Evolutionary conservation across 768 basidiomycete species (phyloP), one percentile per base, ranked within the genome.

Genomic region (Zangia roseola): DNA sequence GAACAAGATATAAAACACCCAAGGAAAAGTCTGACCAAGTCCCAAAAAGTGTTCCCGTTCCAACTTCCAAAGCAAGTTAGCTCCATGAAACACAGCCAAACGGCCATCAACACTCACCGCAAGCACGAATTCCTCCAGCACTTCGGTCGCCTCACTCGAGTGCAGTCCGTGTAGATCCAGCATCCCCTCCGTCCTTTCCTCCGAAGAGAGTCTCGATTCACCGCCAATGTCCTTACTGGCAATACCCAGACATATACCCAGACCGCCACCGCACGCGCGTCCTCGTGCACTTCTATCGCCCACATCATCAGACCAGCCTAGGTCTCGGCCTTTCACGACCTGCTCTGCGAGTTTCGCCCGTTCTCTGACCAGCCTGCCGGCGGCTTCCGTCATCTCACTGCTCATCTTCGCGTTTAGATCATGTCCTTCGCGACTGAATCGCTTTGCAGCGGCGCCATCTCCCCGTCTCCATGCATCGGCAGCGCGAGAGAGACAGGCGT

Each of bases 381-480:
- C 97, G 6, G 95, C 93, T 26, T 81, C 79, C 9, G 80, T 77
- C 77, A 93, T 91, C 72, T 97, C 97, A 21, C 70, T 73, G 36
- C 82, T 75, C 91, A 99, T 97, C 69, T 90, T 89, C 36, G 81
- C 83, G 60, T 98, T 98, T 50, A 97, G 72, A 35, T 95, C 92
- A 58, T 95, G 91, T 1, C 94, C 97, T 62, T 98, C 94, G 35
- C 91, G 76, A 54, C 88, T 91, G 71, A 95, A 98, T 40, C 92
- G 77, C 70, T 97, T 97, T 31, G 97, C 97, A 1, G 90, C 88
- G 0, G 94, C 93, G 3, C 95, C 95, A 57, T 99, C 97, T 1
- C 95, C 94, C 2, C 92, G 79, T 46, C 91, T 79, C 91, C 93
- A 99, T 4, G 94, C 93, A 60, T 97, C 94, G 3, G 97, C 95